A percentile compares a stretch with the other conserved stretches of the same genome.
phyloP scores from a whole-genome alignment of 495 filamentous ascomycete genomes.

The Penicillium robsamsonii region DNA sequence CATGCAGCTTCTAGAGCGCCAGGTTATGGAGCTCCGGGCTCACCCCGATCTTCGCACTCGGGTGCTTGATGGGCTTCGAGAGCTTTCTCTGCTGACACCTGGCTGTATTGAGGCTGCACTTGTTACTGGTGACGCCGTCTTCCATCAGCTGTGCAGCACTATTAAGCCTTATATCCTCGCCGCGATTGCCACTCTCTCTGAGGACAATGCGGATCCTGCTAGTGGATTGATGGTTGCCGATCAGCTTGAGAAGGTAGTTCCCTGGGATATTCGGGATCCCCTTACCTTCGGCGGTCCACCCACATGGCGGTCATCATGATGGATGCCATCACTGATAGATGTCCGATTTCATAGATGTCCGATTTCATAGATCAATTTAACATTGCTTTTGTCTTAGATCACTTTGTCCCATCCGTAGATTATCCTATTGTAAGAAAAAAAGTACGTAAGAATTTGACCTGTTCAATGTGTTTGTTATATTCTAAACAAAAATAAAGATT shows the following conservation, averaged over 20 bases:
- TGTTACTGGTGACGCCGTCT: not conserved
- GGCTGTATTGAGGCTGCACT: not conserved
- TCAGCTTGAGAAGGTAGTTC: not conserved
- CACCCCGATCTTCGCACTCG: not conserved
- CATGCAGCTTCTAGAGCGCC: not conserved
- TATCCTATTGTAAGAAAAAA: not conserved
- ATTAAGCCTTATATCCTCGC: not conserved
- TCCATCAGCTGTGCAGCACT: not conserved
- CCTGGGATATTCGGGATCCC: not conserved
- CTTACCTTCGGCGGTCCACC: not conserved
- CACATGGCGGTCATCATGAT: not conserved
- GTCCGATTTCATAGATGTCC: not conserved
- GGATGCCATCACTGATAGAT: too few relatives aligned
- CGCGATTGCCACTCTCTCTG: not conserved
- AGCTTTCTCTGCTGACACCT: not conserved
- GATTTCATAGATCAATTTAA: slow-evolving; percentile 1
- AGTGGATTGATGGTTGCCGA: not conserved
- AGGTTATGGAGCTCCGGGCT: not conserved
- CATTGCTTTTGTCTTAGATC: not conserved
- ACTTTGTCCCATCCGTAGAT: not conserved
- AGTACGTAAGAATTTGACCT: not conserved
- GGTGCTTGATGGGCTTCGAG: not conserved
- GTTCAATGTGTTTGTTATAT: slow-evolving; percentile 6
- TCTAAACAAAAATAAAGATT: slow-evolving; percentile 13
- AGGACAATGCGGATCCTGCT: not conserved